A percentile compares a stretch with the other conserved stretches of the same genome.
Evolutionary conservation across 495 filamentous ascomycete species (phyloP).

Genomic region (Cercophora scortea): DNA sequence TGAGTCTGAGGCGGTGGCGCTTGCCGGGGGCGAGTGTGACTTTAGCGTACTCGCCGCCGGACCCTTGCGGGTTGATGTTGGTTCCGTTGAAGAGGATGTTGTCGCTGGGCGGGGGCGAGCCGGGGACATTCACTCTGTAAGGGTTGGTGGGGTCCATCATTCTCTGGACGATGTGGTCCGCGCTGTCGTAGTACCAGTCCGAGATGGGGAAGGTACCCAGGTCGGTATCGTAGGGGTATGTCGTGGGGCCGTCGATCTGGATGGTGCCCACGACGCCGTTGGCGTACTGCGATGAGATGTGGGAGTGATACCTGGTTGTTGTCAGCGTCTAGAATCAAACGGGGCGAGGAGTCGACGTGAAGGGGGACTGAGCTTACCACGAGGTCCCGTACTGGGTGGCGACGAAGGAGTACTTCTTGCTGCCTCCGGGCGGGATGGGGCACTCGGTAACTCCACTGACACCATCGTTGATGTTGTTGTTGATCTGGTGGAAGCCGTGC

Average conservation of each 20-base stretch:
- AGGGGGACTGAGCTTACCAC: constrained; percentile 3
- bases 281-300: constrained; percentile 46
- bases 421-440: constrained; percentile 35
- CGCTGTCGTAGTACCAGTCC: constrained; percentile 35
- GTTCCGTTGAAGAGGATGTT: constrained; percentile 32
- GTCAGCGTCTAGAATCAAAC: neutral
- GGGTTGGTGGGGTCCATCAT: constrained; percentile 3
- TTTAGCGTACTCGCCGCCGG: constrained; percentile 23
- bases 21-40: constrained; percentile 29
- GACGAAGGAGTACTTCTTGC: constrained; percentile 38
- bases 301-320: constrained; percentile 41
- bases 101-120: constrained; percentile 16
- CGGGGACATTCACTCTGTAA: neutral
- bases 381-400: constrained; percentile 41
- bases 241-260: constrained; percentile 47
- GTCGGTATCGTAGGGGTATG: constrained; percentile 43
- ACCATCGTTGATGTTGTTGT: constrained; percentile 31
- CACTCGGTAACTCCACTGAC: constrained; percentile 43
- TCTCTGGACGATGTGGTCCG: constrained; percentile 7
- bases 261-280: constrained; percentile 42
- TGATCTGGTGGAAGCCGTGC: constrained; percentile 41
- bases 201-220: constrained; percentile 34
- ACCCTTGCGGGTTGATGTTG: constrained; percentile 24
- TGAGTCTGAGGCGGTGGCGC: constrained; percentile 43
- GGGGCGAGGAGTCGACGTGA: neutral